Evolutionary conservation across 2,329 filamentous ascomycete genomes (phyloP), one percentile per base, ranked within the genome.

Genomic region (Aureobasidium sp.): DNA sequence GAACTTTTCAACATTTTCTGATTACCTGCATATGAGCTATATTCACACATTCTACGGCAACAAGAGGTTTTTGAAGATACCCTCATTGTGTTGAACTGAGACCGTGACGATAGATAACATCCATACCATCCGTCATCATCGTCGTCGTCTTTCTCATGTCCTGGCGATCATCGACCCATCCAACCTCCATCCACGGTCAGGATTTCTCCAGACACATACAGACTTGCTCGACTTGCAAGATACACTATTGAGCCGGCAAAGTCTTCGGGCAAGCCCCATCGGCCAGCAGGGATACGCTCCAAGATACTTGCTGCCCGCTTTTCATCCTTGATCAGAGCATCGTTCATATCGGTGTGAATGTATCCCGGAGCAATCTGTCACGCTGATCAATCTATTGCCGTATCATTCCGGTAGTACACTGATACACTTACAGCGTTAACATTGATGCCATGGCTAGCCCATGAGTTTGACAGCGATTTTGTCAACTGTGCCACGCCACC

Each of bases 311-410:
- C 88, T 67, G 92, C 85, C 36, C 94, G 83, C 70, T 86, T 87
- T 72, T 87, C 78, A 77, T 97, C 90, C 61, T 90, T 87, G 50
- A 97, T 88, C 74, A 97, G 79, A 3, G 94, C 94, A 70, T 85
- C 86, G 77, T 97, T 97, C 95, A 97, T 97, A 67, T 97, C 94
- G n/a, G 94, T 97, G 58, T 88, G 92, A 71, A 97, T 93, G 78
- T 97, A 97, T 0, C 94, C 94, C 0, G 94, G 94, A 4, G 94
- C 94, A 74, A 97, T 93, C 58, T 62, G 25, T 16, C 8, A 42
- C 31, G 7, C 16, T 51, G 8, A n/a, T 62, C 18, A 62, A 20
- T 16, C 10, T n/a, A 16, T n/a, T 29, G 11, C 23, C 20, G 16
- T 42, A 36, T 36, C 33, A 36, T 36, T 7, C 33, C 13, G 16